phyloP scores from a whole-genome alignment of 2,329 filamentous ascomycete species.

The Colletotrichum paranaense region DNA sequence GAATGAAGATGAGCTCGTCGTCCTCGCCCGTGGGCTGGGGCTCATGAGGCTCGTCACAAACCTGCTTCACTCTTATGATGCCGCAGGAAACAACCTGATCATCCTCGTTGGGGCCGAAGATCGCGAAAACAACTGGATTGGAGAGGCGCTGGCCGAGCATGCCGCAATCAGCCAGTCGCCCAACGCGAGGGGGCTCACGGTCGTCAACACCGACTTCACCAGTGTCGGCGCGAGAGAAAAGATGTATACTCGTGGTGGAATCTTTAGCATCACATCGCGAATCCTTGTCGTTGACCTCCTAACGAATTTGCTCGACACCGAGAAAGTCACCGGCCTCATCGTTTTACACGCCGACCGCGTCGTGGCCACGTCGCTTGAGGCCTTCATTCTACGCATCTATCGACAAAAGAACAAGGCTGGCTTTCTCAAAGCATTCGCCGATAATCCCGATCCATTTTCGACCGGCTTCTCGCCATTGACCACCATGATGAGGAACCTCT shows the following conservation, averaged over 20 bases:
- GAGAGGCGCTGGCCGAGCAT: conserved; percentile 94
- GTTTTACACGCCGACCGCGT: conserved; percentile 91
- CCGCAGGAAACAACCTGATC: conserved; percentile 91
- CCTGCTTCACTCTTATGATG: conserved; percentile 95
- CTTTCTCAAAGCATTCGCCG: conserved; percentile 96
- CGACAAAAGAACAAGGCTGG: conserved; percentile 93
- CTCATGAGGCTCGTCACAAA: conserved; percentile 95
- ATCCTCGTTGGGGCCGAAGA: conserved; percentile 91
- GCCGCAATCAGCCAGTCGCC: conserved; percentile 88
- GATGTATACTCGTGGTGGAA: conserved; percentile 88
- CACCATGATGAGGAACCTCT: conserved; percentile 92
- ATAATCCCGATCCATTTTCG: conserved; percentile 91
- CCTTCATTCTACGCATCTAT: conserved; percentile 94
- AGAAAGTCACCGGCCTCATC: conserved; percentile 87
- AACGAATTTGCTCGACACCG: conserved; percentile 83
- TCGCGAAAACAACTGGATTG: conserved; percentile 95
- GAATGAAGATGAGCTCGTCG: conserved; percentile 90
- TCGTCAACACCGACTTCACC: conserved; percentile 95
- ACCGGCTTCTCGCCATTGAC: conserved; percentile 88
- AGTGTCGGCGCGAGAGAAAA: conserved; percentile 89
- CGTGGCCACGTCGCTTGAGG: conserved; percentile 87
- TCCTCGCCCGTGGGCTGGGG: conserved; percentile 91
- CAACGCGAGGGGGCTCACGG: conserved; percentile 84
- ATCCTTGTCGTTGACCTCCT: conserved; percentile 95
- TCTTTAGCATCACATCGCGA: conserved; percentile 95